These are phyloP conservation scores for Paramecium pentaurelia DNA, from an alignment of 73 alveolate genomes.

Conservation along the genomic window DNA sequence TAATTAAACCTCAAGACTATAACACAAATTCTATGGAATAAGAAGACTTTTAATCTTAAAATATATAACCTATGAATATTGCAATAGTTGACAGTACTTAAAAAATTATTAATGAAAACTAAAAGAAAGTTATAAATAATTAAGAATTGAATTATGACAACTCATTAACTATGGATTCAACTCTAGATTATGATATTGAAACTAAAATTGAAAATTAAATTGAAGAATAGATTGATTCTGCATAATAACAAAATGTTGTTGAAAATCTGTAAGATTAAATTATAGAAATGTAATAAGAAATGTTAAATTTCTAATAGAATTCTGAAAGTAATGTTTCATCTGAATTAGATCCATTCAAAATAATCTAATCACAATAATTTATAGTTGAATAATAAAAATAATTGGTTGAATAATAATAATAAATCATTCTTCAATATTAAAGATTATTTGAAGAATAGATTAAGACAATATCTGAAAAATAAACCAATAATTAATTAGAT, in stretches of 20 bases:
- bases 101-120: not conserved
- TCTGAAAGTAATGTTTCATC: not conserved
- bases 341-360: not conserved
- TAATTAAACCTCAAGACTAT: not conserved
- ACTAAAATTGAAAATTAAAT: not conserved
- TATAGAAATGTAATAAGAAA: not conserved
- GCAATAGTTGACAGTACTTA: not conserved
- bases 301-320: not conserved
- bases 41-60: not conserved
- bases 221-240: not conserved
- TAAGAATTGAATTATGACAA: not conserved
- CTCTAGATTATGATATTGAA: not conserved
- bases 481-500: not conserved
- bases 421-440: not conserved
- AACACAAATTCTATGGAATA: not conserved
- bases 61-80: not conserved
- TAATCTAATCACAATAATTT: not conserved
- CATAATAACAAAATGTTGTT: not conserved
- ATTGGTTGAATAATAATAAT: not conserved
- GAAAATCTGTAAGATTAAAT: not conserved
- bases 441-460: not conserved
- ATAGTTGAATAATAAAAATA: not conserved
- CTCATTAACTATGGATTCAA: not conserved
- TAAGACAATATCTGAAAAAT: not conserved
- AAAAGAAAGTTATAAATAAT: too few relatives aligned